phyloP scores from a whole-genome alignment of 2,329 filamentous ascomycete genomes.

The Coniochaeta prunicola region DNA sequence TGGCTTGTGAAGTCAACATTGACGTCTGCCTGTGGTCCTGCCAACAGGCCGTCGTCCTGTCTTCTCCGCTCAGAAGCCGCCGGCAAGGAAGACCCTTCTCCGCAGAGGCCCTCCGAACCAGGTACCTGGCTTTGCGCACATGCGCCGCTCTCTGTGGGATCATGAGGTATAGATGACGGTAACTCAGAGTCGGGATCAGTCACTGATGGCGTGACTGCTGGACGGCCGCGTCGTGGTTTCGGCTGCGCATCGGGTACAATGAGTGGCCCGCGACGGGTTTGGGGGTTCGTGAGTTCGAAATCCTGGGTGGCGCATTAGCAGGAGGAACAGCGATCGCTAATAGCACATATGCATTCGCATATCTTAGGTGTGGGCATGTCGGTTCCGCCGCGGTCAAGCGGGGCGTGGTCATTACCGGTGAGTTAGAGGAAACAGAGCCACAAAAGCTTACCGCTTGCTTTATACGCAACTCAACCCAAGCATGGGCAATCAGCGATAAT shows the following conservation, averaged over 20 bases:
- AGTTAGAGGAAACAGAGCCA: not conserved
- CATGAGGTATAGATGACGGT: slow-evolving; percentile 13
- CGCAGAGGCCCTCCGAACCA: slow-evolving; percentile 13
- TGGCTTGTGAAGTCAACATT: slow-evolving; percentile 51
- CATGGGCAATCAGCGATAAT: slow-evolving; percentile 30
- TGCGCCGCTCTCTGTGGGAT: slow-evolving; percentile 23
- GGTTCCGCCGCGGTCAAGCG: not conserved
- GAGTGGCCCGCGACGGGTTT: slow-evolving; percentile 7
- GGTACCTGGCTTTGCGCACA: slow-evolving; percentile 19
- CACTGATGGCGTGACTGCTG: slow-evolving; percentile 10
- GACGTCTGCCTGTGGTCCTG: slow-evolving; percentile 35
- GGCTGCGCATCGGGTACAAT: slow-evolving; percentile 17
- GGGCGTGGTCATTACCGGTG: not conserved
- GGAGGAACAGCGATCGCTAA: not conserved
- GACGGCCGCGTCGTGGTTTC: slow-evolving; percentile 16
- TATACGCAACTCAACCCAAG: slow-evolving; percentile 28
- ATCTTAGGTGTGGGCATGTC: not conserved
- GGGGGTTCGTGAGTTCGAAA: not conserved
- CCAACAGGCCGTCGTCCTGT: slow-evolving; percentile 29
- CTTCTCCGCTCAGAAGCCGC: slow-evolving; percentile 8
- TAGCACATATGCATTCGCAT: not conserved
- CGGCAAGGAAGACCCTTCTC: slow-evolving; percentile 10
- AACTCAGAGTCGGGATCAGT: slow-evolving; percentile 12
- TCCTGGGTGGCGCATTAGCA: not conserved
- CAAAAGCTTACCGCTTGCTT: slow-evolving; percentile 21